Evolutionary conservation across 495 filamentous ascomycete genomes (phyloP), one percentile per base, ranked within the genome.

Genomic region (Bacidia gigantensis): DNA sequence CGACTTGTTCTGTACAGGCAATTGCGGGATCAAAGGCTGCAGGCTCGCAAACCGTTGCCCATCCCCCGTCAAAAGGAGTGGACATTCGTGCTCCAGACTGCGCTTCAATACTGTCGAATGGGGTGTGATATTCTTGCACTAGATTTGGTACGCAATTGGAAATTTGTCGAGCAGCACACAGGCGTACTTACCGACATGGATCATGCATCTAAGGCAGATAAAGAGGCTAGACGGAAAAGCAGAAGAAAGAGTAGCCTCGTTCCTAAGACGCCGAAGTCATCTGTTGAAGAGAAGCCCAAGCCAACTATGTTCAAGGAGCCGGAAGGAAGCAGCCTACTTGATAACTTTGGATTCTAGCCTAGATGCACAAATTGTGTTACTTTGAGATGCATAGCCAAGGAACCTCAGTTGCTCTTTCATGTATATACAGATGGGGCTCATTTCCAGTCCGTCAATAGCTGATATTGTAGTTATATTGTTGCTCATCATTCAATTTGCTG

Each of bases 81-180:
- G 83, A 80, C 82, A 24, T 96, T 97, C 58, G 79, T 98, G 3
- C 64, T 95, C 23, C 86, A 93, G 58, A 95, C 84, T 46, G 90
- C 90, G 10, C 72, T 85, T 26, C 71, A 95, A 3, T 95, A 97
- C 59, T 82, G 87, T 62, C 80, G 93, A 0, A 97, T 97, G 93
- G 92, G 92, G 11, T 94, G 92, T 59, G 90, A 95, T 62, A 60
- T 95, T n/a, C 77, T 96, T 1, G 92, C 93, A 11, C 69, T 98
- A 11, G 87, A 94, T 58, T 64, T 90, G 11, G 85, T 89, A 5
- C 77, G 83, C 3, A 88, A 85, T 60, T 96, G 89, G 89, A 83
- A 89, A 59, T 94, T 95, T 68, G 70, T 94, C 5, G 47, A 58
- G 43, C 53, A 54, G 22, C 42, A 56, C 58, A 20, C 58, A 57